phyloP scores from a whole-genome alignment of 2,329 filamentous ascomycete species.

The Pseudogymnoascus sp. region DNA sequence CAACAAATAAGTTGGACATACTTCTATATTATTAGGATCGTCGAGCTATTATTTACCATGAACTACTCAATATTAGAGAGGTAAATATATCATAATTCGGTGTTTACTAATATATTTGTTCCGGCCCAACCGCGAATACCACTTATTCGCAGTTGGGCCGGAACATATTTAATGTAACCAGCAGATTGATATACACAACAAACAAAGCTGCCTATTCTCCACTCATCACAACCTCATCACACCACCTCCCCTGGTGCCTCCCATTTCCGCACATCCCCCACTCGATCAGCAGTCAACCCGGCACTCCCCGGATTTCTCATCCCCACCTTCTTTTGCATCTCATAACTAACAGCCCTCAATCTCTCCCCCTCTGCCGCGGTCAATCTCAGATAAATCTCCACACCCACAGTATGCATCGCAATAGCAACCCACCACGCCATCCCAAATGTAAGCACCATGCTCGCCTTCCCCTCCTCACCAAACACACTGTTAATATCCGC shows the following conservation, averaged over 20 bases:
- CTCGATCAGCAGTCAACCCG: conserved; percentile 36
- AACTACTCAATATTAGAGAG: too few species aligned
- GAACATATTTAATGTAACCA: not conserved
- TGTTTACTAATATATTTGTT: too few species aligned
- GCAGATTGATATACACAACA: too few species aligned
- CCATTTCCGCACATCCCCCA: conserved; percentile 29
- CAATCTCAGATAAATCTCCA: conserved; percentile 42
- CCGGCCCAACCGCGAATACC: too few species aligned
- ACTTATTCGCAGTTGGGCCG: too few species aligned
- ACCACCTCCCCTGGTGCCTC: not conserved
- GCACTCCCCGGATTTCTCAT: conserved; percentile 40
- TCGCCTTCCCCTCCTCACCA: conserved; percentile 32
- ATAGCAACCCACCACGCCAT: conserved; percentile 45
- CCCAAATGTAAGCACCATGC: conserved; percentile 41
- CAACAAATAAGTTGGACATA: too few species aligned
- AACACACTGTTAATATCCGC: conserved; percentile 21
- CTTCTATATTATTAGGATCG: too few species aligned
- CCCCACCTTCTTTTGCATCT: conserved; percentile 46
- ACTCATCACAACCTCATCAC: not conserved
- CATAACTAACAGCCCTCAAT: conserved; percentile 46
- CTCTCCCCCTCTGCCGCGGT: conserved; percentile 47
- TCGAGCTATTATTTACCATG: too few species aligned
- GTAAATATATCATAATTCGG: not conserved
- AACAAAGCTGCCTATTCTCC: not conserved
- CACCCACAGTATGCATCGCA: conserved; percentile 39